These are phyloP conservation scores for Talaromyces wortmannii DNA, from an alignment of 495 filamentous ascomycete species.

Conservation along the genomic window DNA sequence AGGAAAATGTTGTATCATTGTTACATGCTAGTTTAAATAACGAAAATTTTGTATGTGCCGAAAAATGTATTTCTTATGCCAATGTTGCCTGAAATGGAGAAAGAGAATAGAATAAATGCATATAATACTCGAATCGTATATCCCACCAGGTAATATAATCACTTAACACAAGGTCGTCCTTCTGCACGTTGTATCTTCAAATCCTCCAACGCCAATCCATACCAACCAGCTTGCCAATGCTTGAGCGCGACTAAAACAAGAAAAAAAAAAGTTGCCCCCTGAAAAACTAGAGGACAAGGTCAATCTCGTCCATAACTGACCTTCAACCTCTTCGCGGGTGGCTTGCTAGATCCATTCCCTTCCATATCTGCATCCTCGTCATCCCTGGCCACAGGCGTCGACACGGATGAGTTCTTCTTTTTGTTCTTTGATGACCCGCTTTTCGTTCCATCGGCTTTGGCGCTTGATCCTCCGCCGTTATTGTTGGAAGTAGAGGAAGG, in stretches of 20 bases:
- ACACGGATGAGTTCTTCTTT: slow-evolving; percentile 26
- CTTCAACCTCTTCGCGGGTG: slow-evolving; percentile 42
- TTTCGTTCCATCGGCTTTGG: slow-evolving; percentile 8
- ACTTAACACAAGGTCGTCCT: background rate
- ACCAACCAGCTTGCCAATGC: background rate
- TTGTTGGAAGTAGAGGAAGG: slow-evolving; percentile 23
- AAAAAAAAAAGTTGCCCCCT: background rate
- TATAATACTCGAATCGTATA: background rate
- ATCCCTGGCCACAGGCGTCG: slow-evolving; percentile 12
- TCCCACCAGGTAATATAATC: background rate
- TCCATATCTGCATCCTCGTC: slow-evolving; percentile 34
- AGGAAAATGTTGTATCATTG: too few species aligned
- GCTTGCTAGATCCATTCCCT: slow-evolving; percentile 24
- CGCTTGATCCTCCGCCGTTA: slow-evolving; percentile 2
- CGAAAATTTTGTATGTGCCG: too few species aligned
- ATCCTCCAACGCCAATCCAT: background rate
- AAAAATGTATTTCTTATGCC: too few species aligned
- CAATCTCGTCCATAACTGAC: slow-evolving; percentile 43
- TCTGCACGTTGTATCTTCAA: background rate
- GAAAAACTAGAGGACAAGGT: slow-evolving; percentile 1
- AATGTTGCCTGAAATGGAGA: too few species aligned
- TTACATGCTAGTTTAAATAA: too few species aligned
- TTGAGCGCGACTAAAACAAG: slow-evolving; percentile 4
- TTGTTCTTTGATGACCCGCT: slow-evolving; percentile 34
- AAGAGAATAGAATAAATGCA: slow-evolving; percentile 1